A percentile compares a stretch with the other conserved stretches of the same genome.
Evolutionary conservation across 176 grass and related monocot genomes (phyloP).

Genomic region (Chloris gayana): DNA sequence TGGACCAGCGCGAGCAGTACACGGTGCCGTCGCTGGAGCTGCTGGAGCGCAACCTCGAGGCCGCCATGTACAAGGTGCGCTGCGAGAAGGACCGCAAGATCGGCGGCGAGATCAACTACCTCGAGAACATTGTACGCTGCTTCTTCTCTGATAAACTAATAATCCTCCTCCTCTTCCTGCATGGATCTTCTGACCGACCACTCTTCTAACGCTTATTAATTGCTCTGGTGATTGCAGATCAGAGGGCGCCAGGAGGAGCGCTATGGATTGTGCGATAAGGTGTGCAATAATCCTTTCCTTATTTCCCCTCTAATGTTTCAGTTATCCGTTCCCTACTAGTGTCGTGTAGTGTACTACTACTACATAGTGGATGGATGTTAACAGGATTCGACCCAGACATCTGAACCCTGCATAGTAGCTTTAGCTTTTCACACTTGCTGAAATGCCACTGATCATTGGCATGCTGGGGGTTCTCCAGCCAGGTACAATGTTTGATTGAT

Average conservation of each 20-base stretch:
- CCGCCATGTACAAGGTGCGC: conserved; percentile 72
- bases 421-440: not conserved
- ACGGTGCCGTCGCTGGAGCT: conserved; percentile 68
- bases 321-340: not conserved
- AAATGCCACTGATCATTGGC: not conserved
- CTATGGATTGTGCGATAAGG: conserved; percentile 72
- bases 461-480: not conserved
- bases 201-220: no score
- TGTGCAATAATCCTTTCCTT: conserved; percentile 15
- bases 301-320: not conserved
- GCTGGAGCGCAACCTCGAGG: conserved; percentile 81
- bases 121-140: conserved; percentile 60
- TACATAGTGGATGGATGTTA: not conserved
- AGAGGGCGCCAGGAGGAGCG: conserved; percentile 71
- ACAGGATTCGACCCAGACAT: not conserved
- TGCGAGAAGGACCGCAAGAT: conserved; percentile 87
- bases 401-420: not conserved
- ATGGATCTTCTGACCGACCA: no score
- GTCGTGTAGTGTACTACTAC: no score
- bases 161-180: no score
- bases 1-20: conserved; percentile 63
- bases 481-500: not conserved
- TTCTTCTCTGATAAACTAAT: no score
- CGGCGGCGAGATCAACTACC: conserved; percentile 64
- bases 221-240: conserved; percentile 49